Evolutionary conservation across 108 stramenopile species (phyloP).

Genomic region (Heterococcus sp.): DNA sequence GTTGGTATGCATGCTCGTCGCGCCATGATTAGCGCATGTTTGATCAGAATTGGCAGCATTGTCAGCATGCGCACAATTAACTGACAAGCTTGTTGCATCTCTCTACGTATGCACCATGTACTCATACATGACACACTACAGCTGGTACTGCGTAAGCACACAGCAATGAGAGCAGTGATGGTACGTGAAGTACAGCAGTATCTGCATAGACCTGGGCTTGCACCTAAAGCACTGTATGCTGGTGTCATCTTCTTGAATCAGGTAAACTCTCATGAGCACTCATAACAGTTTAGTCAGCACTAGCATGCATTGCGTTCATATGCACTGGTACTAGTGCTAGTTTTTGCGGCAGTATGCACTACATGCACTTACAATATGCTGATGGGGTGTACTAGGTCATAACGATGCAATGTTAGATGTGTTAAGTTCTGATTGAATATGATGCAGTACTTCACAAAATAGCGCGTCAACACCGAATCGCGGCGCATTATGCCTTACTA

Average conservation of each 20-base stretch:
- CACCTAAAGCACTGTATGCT: constrained; percentile 77
- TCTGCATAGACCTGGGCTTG: constrained; percentile 81
- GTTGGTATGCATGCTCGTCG: no score
- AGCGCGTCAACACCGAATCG: no score
- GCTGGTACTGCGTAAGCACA: constrained; percentile 73
- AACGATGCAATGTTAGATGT: neutral
- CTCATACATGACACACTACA: constrained; percentile 65
- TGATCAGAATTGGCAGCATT: neutral
- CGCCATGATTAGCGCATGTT: neutral
- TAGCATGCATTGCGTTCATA: no score
- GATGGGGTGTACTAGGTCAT: neutral
- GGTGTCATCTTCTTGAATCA: constrained; percentile 89
- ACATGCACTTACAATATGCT: neutral
- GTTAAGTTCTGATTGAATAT: no score
- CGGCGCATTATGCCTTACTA: no score
- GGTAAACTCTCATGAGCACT: constrained; percentile 33
- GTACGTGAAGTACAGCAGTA: constrained; percentile 82
- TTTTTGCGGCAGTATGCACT: no score
- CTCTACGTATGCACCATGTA: neutral
- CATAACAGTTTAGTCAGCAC: no score
- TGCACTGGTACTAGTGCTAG: no score
- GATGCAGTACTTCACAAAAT: no score
- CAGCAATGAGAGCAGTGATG: constrained; percentile 72
- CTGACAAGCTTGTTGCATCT: neutral
- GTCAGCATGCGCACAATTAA: neutral